A percentile compares a stretch with the other conserved stretches of the same genome.
phyloP scores from a whole-genome alignment of 148 eudicot genomes.

The Arctostaphylos glauca region DNA sequence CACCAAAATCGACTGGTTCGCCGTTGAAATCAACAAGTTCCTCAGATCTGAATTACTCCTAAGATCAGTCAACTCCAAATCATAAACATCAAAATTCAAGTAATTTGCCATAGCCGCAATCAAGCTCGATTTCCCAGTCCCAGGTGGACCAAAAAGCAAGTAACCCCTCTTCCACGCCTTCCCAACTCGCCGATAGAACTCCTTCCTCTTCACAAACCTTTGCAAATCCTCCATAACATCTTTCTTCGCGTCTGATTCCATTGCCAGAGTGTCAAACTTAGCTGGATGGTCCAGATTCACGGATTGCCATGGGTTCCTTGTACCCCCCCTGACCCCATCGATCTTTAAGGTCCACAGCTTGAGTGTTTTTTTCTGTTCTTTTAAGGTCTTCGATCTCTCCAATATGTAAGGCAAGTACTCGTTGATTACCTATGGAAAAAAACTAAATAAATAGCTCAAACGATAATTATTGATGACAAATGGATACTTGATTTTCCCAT shows the following conservation, averaged over 20 bases:
- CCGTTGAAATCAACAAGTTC: slow-evolving; percentile 25
- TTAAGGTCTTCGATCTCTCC: slow-evolving; percentile 7
- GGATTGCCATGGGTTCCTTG: slow-evolving; percentile 20
- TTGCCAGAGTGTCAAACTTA: slow-evolving; percentile 26
- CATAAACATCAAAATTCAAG: slow-evolving; percentile 27
- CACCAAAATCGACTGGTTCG: slow-evolving; percentile 32
- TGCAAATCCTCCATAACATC: slow-evolving; percentile 23
- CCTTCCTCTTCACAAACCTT: slow-evolving; percentile 27
- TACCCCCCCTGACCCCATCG: background rate
- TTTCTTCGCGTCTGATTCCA: slow-evolving; percentile 16
- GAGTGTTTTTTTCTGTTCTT: slow-evolving; percentile 20
- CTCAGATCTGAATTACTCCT: slow-evolving; percentile 26
- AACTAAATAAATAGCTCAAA: background rate
- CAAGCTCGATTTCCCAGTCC: slow-evolving; percentile 33
- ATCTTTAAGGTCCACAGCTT: slow-evolving; percentile 19
- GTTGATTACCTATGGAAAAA: background rate
- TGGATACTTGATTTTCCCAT: too few species aligned
- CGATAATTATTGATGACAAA: background rate
- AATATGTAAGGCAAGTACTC: slow-evolving; percentile 21
- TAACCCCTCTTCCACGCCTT: slow-evolving; percentile 38
- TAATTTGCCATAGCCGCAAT: slow-evolving; percentile 33
- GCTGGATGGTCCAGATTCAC: slow-evolving; percentile 33
- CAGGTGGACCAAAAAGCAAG: slow-evolving; percentile 29
- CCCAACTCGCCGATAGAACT: slow-evolving; percentile 23
- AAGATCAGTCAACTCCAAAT: slow-evolving; percentile 25